Evolutionary conservation across 1,139 yeast genomes (phyloP).

Genomic region (Nakaseomyces kungkrabaensis): DNA sequence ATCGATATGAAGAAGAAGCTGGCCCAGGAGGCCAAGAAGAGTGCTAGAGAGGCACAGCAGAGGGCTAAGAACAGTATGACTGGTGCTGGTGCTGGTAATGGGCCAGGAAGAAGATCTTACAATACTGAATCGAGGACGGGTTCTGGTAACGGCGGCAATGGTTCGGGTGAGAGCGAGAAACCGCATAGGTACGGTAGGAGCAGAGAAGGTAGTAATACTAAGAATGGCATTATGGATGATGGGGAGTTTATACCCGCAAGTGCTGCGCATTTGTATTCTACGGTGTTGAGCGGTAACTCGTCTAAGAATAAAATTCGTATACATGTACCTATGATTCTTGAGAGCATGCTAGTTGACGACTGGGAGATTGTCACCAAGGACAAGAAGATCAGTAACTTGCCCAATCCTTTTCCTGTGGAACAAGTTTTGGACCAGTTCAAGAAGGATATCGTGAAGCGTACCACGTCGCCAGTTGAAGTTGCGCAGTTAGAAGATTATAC

Average conservation of each 20-base stretch:
- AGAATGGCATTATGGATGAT: neutral
- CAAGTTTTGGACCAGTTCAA: conserved; percentile 43
- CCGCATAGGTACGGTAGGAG: neutral
- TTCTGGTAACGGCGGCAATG: neutral
- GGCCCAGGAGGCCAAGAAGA: conserved; percentile 37
- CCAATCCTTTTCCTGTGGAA: conserved; percentile 43
- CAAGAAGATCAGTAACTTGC: conserved; percentile 55
- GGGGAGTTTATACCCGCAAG: neutral
- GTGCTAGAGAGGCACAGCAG: conserved; percentile 10
- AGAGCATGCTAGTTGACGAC: conserved; percentile 71
- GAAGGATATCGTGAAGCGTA: conserved; percentile 13
- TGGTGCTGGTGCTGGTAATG: conserved; percentile 1
- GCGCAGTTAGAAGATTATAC: conserved; percentile 54
- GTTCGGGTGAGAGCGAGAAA: neutral
- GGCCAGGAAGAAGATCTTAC: neutral
- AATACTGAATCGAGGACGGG: neutral
- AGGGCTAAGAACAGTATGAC: conserved; percentile 4
- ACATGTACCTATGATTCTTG: conserved; percentile 54
- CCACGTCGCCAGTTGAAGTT: conserved; percentile 39
- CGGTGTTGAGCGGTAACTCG: neutral
- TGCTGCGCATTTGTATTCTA: neutral
- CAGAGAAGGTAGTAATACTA: neutral
- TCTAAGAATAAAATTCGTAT: conserved; percentile 38
- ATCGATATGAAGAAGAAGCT: conserved; percentile 54
- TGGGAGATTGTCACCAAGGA: conserved; percentile 88